Evolutionary conservation across 805 yeast species (phyloP).

Genomic region (Cyberlindnera meyerae): DNA sequence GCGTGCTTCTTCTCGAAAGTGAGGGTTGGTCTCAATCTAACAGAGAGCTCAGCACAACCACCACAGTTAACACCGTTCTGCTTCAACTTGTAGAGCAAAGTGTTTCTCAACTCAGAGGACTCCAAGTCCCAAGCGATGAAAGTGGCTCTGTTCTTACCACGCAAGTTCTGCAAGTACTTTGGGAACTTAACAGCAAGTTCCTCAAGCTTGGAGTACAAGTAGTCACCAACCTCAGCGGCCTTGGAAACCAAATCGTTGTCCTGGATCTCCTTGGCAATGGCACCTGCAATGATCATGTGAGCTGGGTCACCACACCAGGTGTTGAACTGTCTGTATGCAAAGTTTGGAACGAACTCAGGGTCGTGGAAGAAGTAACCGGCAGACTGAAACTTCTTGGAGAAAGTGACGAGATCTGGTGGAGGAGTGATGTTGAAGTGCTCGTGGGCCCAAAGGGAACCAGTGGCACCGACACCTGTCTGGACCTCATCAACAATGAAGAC

Average conservation of each 20-base stretch:
- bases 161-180: slow-evolving; percentile 44
- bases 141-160: slow-evolving; percentile 74
- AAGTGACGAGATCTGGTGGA: slow-evolving; percentile 80
- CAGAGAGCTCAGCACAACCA: slow-evolving; percentile 76
- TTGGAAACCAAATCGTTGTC: slow-evolving; percentile 54
- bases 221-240: slow-evolving; percentile 60
- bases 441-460: slow-evolving; percentile 85
- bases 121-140: slow-evolving; percentile 78
- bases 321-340: slow-evolving; percentile 86
- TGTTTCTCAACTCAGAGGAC: slow-evolving; percentile 50
- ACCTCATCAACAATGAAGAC: slow-evolving; percentile 80
- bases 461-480: slow-evolving; percentile 87
- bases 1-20: slow-evolving; percentile 79
- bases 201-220: slow-evolving; percentile 54
- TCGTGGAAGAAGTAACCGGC: slow-evolving; percentile 83
- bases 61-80: slow-evolving; percentile 72
- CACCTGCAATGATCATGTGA: slow-evolving; percentile 67
- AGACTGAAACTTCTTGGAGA: slow-evolving; percentile 84
- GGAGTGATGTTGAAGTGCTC: slow-evolving; percentile 74
- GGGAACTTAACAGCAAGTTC: slow-evolving; percentile 53
- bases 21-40: slow-evolving; percentile 77
- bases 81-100: slow-evolving; percentile 56
- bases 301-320: slow-evolving; percentile 95
- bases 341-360: slow-evolving; percentile 66
- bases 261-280: slow-evolving; percentile 61